A percentile compares a stretch with the other conserved stretches of the same genome.
Conservation (phyloP, 192 early-diverging fungal species). For the Coemansia sp. region DNA sequence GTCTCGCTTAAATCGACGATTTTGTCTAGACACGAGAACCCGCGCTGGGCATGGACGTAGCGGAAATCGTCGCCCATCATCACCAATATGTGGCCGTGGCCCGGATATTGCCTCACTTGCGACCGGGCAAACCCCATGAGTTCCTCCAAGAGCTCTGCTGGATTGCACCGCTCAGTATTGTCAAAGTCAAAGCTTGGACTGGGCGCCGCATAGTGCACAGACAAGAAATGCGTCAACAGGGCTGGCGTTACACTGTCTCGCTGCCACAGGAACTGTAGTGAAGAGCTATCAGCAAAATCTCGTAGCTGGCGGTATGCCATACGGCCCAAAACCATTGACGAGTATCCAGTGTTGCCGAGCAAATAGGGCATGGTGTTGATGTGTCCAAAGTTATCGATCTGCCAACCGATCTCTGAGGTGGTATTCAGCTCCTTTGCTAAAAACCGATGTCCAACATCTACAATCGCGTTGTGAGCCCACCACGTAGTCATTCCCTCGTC, state of each 20-base stretch:
- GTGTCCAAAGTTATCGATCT: slow-evolving; percentile 52
- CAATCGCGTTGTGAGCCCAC: slow-evolving; percentile 45
- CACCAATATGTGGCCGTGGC: slow-evolving; percentile 44
- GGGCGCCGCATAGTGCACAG: slow-evolving; percentile 35
- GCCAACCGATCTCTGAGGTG: slow-evolving; percentile 30
- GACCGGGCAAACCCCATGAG: slow-evolving; percentile 19
- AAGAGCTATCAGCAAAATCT: slow-evolving; percentile 12
- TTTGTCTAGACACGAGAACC: slow-evolving; percentile 40
- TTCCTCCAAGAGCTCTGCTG: slow-evolving; percentile 17
- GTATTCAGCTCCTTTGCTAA: slow-evolving; percentile 24
- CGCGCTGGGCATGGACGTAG: slow-evolving; percentile 20
- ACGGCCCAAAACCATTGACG: slow-evolving; percentile 30
- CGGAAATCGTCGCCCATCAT: slow-evolving; percentile 53
- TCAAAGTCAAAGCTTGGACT: slow-evolving; percentile 43
- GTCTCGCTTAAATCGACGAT: slow-evolving; percentile 10
- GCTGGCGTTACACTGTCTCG: background rate
- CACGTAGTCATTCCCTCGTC: slow-evolving; percentile 51
- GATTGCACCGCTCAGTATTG: slow-evolving; percentile 17
- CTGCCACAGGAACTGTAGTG: slow-evolving; percentile 44
- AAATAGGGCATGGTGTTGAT: slow-evolving; percentile 22
- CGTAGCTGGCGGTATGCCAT: slow-evolving; percentile 42
- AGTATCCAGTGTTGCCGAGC: slow-evolving; percentile 39
- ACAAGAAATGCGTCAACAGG: slow-evolving; percentile 41
- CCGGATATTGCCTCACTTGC: slow-evolving; percentile 41
- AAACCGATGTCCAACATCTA: slow-evolving; percentile 35